Conservation (phyloP, 2,329 filamentous ascomycete genomes). For the Clarireedia sp. region DNA sequence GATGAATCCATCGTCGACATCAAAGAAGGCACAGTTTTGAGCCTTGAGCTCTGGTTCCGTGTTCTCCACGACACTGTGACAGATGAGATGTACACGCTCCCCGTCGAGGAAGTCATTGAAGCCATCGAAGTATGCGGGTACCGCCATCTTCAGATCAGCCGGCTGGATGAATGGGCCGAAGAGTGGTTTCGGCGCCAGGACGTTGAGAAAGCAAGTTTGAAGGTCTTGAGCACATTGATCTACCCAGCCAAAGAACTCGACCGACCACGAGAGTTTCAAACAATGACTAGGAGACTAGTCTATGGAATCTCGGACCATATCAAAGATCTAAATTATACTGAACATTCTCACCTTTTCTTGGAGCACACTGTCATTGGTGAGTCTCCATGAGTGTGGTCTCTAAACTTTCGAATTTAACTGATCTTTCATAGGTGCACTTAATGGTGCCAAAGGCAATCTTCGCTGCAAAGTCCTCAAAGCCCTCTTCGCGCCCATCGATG, state of each 20-base stretch:
- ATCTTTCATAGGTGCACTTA: constrained; percentile 2
- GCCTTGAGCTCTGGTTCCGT: constrained; percentile 14
- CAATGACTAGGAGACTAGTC: background rate
- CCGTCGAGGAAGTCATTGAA: constrained; percentile 10
- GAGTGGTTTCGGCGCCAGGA: background rate
- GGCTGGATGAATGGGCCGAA: constrained; percentile 11
- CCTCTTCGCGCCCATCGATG: background rate
- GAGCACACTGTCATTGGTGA: constrained; percentile 8
- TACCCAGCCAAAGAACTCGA: constrained; percentile 13
- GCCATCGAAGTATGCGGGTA: constrained; percentile 9
- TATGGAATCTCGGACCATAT: background rate
- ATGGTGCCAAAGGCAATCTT: constrained; percentile 10
- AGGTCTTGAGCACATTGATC: constrained; percentile 3
- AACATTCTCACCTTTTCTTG: background rate
- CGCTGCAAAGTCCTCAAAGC: constrained; percentile 9
- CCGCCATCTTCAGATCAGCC: constrained; percentile 1
- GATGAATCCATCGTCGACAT: constrained; percentile 3
- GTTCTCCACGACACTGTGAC: constrained; percentile 11
- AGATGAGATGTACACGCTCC: constrained; percentile 2
- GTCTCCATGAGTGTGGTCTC: background rate
- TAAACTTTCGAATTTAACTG: background rate
- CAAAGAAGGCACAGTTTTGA: constrained; percentile 9
- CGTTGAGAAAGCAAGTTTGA: background rate
- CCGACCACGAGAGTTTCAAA: background rate
- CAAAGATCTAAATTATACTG: background rate